Percentiles rank a stretch among this genome's conserved stretches.
These are phyloP conservation scores for Cornus controversa DNA, from an alignment of 148 eudicot genomes.

Conservation along the genomic window DNA sequence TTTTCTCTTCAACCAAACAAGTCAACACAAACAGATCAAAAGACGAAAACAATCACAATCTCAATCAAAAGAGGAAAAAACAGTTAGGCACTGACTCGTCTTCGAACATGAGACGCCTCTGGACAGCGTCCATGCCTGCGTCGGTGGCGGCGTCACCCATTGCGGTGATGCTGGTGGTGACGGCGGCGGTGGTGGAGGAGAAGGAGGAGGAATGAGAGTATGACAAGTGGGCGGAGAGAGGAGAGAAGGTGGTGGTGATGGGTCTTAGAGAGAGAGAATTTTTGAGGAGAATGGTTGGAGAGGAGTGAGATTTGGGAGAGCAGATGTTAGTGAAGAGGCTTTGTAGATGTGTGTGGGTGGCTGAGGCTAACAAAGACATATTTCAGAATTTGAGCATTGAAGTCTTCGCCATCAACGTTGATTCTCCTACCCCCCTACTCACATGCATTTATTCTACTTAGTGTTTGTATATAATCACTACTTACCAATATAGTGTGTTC, in stretches of 20 bases:
- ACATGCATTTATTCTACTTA: background rate
- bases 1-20: background rate
- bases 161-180: constrained; percentile 11
- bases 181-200: constrained; percentile 27
- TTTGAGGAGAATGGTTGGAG: background rate
- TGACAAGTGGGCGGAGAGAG: background rate
- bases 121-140: constrained; percentile 81
- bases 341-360: background rate
- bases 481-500: too few relatives aligned
- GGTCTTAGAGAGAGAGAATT: background rate
- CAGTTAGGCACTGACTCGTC: constrained; percentile 57
- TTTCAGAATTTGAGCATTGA: background rate
- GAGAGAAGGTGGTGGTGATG: background rate
- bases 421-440: background rate
- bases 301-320: background rate
- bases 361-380: constrained; percentile 7
- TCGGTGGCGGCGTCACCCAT: constrained; percentile 51
- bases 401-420: background rate
- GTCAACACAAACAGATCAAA: background rate
- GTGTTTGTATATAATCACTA: background rate
- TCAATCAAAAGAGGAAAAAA: background rate
- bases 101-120: constrained; percentile 79
- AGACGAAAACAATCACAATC: background rate
- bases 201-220: background rate
- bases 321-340: constrained; percentile 6